Evolutionary conservation across 805 yeast genomes (phyloP).

Genomic region (Nakazawaea laoshanensis): DNA sequence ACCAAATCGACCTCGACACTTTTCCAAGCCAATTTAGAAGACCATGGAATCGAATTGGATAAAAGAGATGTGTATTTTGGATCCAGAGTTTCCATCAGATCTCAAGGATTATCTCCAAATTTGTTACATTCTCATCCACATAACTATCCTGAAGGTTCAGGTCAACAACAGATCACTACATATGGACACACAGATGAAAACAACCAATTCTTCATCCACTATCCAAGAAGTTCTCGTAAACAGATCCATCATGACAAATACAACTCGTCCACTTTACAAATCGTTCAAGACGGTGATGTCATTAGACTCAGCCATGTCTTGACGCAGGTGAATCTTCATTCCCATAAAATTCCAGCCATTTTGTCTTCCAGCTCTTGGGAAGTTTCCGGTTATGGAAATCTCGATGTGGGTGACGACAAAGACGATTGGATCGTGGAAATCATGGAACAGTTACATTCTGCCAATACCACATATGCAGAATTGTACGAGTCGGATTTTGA

Average conservation of each 20-base stretch:
- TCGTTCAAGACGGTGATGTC: slow-evolving; percentile 49
- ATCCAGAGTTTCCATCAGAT: slow-evolving; percentile 50
- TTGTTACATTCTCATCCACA: slow-evolving; percentile 85
- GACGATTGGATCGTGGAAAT: slow-evolving; percentile 76
- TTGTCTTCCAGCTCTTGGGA: slow-evolving; percentile 46
- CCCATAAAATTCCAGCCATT: slow-evolving; percentile 62
- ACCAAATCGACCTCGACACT: slow-evolving; percentile 56
- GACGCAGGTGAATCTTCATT: slow-evolving; percentile 62
- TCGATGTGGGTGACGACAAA: slow-evolving; percentile 55
- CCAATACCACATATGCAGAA: slow-evolving; percentile 17
- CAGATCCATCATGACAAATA: slow-evolving; percentile 11
- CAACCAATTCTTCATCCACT: slow-evolving; percentile 59
- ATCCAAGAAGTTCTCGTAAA: slow-evolving; percentile 32
- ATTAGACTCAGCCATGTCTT: slow-evolving; percentile 55
- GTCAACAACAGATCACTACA: slow-evolving; percentile 91
- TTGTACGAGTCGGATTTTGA: slow-evolving; percentile 38
- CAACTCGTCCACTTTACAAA: slow-evolving; percentile 26
- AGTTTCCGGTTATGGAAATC: slow-evolving; percentile 68
- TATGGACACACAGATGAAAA: slow-evolving; percentile 85
- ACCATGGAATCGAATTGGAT: slow-evolving; percentile 49
- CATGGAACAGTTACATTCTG: slow-evolving; percentile 39
- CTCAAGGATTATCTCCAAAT: slow-evolving; percentile 65
- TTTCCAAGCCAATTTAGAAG: slow-evolving; percentile 70
- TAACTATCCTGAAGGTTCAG: slow-evolving; percentile 82
- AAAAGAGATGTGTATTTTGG: slow-evolving; percentile 63